Base-by-base conservation (phyloP, 2,329 filamentous ascomycete genomes). In the Trichoderma endophyticum region DNA sequence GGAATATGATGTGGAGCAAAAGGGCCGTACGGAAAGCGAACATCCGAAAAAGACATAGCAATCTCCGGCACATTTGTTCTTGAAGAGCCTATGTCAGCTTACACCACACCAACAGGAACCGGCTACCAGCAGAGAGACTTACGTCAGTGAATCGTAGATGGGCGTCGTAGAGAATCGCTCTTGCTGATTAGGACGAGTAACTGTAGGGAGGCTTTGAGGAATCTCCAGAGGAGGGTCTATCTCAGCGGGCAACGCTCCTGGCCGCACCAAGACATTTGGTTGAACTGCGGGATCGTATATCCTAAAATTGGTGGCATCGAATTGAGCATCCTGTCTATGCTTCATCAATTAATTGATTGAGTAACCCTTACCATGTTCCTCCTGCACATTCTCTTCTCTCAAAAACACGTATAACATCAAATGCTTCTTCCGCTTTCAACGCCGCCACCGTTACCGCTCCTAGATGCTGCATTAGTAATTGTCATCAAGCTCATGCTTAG, bases 11-110 rank as follows among this genome's bases (percentile, higher is more conserved):
- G 87, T 0, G 87, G 87, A 14, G 83, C 84, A 74, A 89, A 89
- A 0, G 87, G 86, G 0, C 86, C 87, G 71, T 88, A 88, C 0
- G 87, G 79, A 73, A 89, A 89, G 0, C 81, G 81, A 1, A 79
- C 61, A 71, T 89, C 87, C 0, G 86, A 88, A 74, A 88, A 88
- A 5, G 81, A 83, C 87, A 88, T 89, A 26, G 86, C 86, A 39
- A 88, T 84, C 51, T 86, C 83, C 0, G 87, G 87, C 0, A 89
- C 86, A 63, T 89, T 89, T 1, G 87, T 89, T 1, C 86, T 83
- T 21, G 24, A 15, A 8, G 26, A 26, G 61, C 3, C 4, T 21
- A 4, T 24, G 39, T 68, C 8, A 26, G 34, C 24, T 11, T 18
- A 32, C 11, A 8, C 2, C 6, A 3, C 12, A 9, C n/a, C 6